Evolutionary conservation across 2,329 filamentous ascomycete species (phyloP).

Genomic region (Scytalidium lignicola): DNA sequence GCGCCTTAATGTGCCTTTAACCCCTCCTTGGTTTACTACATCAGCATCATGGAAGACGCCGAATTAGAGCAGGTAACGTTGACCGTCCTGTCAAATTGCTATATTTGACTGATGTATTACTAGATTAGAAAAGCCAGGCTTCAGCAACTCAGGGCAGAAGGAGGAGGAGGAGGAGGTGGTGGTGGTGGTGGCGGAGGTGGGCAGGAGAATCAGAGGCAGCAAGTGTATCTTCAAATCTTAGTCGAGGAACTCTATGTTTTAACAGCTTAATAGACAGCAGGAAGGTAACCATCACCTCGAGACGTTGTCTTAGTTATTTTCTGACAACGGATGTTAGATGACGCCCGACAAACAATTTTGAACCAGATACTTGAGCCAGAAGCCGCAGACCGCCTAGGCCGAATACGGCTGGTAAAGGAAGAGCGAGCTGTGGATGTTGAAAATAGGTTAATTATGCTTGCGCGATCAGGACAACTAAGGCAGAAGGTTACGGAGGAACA

Average conservation of each 20-base stretch:
- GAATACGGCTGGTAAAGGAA: constrained; percentile 94
- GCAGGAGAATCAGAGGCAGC: constrained; percentile 63
- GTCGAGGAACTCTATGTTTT: constrained; percentile 12
- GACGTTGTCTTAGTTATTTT: not conserved
- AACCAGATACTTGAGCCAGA: constrained; percentile 92
- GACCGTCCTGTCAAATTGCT: not conserved
- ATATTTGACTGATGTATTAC: not conserved
- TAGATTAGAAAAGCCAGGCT: constrained; percentile 90
- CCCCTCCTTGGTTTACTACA: not conserved
- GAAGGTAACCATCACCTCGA: constrained; percentile 32
- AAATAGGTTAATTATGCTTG: constrained; percentile 87
- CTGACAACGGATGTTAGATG: constrained; percentile 35
- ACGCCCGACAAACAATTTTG: constrained; percentile 73
- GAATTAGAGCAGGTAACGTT: constrained; percentile 28
- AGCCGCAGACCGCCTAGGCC: constrained; percentile 85
- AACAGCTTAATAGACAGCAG: constrained; percentile 33
- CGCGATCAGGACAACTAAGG: constrained; percentile 79
- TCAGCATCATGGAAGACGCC: constrained; percentile 26
- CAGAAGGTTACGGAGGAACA: constrained; percentile 87
- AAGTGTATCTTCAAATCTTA: constrained; percentile 23
- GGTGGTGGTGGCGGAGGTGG: constrained; percentile 40
- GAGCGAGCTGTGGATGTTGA: constrained; percentile 85
- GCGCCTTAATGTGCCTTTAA: too few relatives aligned
- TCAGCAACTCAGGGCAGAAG: constrained; percentile 81
- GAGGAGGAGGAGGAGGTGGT: constrained; percentile 44